Evolutionary conservation across 768 basidiomycete species (phyloP).

Genomic region (Phaffia australis): DNA sequence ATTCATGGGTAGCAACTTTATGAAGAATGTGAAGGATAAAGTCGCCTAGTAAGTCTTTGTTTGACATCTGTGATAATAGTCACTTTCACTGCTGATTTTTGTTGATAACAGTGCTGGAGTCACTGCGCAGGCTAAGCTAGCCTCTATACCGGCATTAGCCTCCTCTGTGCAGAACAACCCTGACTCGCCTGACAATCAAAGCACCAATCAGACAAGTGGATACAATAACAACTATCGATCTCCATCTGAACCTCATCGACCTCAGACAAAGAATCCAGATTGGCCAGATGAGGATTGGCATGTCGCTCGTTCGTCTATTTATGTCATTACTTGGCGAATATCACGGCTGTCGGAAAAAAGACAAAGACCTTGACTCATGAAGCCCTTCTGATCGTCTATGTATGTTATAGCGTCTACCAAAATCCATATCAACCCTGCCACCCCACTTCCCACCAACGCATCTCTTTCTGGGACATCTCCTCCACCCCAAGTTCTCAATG

Average conservation of each 20-base stretch:
- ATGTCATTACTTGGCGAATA: no score
- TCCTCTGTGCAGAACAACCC: no score
- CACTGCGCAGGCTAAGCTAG: background rate
- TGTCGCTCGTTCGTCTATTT: conserved; percentile 1
- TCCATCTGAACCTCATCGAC: background rate
- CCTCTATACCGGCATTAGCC: no score
- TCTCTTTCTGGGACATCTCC: background rate
- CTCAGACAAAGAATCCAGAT: conserved; percentile 20
- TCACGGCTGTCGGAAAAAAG: no score
- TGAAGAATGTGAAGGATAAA: conserved; percentile 21
- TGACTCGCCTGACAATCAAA: no score
- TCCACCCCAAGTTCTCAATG: background rate
- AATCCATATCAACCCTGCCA: conserved; percentile 15
- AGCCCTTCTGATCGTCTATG: background rate
- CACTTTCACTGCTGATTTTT: no score
- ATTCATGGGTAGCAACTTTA: conserved; percentile 14
- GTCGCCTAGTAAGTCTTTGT: conserved; percentile 7
- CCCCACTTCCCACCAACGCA: background rate
- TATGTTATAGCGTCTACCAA: conserved; percentile 1
- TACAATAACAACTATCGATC: background rate
- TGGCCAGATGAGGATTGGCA: conserved; percentile 14
- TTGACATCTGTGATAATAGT: background rate
- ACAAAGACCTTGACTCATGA: background rate
- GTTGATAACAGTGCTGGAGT: background rate
- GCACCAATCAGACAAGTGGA: background rate